These are phyloP conservation scores for Arctium lappa DNA, from an alignment of 129 eudicot genomes.

Conservation along the genomic window DNA sequence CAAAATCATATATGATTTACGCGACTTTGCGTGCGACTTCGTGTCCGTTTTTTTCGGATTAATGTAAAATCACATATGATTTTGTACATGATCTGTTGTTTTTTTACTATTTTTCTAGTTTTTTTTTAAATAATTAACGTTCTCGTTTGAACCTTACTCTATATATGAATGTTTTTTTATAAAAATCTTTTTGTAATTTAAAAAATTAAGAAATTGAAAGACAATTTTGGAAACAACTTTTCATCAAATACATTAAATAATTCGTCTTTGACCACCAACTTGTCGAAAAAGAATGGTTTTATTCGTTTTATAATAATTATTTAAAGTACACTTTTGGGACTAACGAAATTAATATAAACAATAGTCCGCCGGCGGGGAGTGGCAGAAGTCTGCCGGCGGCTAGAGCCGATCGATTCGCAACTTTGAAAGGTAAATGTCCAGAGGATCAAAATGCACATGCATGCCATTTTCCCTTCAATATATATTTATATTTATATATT, in stretches of 20 bases:
- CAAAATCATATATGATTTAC: too few relatives aligned
- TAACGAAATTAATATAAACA: background rate
- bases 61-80: too few relatives aligned
- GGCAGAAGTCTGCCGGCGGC: slow-evolving; percentile 2
- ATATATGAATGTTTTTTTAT: too few relatives aligned
- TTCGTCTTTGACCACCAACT: background rate
- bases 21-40: too few relatives aligned
- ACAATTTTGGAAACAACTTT: background rate
- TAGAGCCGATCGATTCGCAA: background rate
- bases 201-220: background rate
- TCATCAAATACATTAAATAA: background rate
- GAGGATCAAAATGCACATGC: slow-evolving; percentile 27
- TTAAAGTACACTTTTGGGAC: background rate
- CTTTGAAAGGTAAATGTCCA: background rate
- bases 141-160: too few relatives aligned
- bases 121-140: too few relatives aligned
- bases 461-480: slow-evolving; percentile 16
- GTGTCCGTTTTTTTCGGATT: too few relatives aligned
- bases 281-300: background rate
- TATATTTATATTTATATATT: background rate
- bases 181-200: too few relatives aligned
- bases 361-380: background rate
- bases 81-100: too few relatives aligned
- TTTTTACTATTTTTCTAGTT: too few relatives aligned
- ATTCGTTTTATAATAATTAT: background rate